These are phyloP conservation scores for Baorangia bicolor DNA, from an alignment of 768 basidiomycete species.

Conservation along the genomic window DNA sequence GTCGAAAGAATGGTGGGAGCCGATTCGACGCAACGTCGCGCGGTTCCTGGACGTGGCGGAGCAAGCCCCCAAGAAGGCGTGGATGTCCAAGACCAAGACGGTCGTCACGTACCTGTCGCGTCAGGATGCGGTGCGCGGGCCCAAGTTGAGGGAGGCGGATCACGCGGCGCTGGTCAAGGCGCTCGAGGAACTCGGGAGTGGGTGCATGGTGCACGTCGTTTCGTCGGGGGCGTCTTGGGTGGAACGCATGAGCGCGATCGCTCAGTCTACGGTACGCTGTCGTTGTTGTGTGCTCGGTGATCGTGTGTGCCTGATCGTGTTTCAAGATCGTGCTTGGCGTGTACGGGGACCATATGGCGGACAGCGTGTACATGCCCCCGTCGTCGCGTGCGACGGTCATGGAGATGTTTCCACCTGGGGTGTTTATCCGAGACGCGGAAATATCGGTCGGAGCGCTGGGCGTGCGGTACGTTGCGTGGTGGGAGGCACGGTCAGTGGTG, in stretches of 20 bases:
- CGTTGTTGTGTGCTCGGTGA: neutral
- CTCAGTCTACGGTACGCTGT: slow-evolving; percentile 60
- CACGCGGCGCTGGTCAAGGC: slow-evolving; percentile 62
- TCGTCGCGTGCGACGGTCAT: slow-evolving; percentile 61
- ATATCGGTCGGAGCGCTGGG: slow-evolving; percentile 53
- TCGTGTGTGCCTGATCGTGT: neutral
- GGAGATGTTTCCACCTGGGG: slow-evolving; percentile 73
- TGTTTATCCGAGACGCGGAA: slow-evolving; percentile 63
- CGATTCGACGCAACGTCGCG: slow-evolving; percentile 44
- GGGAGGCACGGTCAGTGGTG: slow-evolving; percentile 36
- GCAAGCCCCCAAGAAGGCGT: slow-evolving; percentile 13
- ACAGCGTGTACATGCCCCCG: slow-evolving; percentile 68
- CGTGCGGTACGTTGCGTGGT: slow-evolving; percentile 61
- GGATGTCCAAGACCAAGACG: slow-evolving; percentile 34
- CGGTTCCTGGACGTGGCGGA: slow-evolving; percentile 40
- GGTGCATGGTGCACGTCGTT: slow-evolving; percentile 57
- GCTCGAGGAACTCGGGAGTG: slow-evolving; percentile 50
- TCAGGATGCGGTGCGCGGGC: slow-evolving; percentile 51
- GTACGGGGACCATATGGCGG: slow-evolving; percentile 60
- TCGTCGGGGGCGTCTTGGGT: slow-evolving; percentile 55
- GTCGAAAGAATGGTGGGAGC: slow-evolving; percentile 70
- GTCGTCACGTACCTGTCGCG: slow-evolving; percentile 68
- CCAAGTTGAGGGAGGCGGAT: slow-evolving; percentile 52
- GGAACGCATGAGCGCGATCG: slow-evolving; percentile 62
- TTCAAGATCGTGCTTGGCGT: slow-evolving; percentile 59